Conservation (phyloP, 2,329 filamentous ascomycete species). For the Aspergillus jensenii region DNA sequence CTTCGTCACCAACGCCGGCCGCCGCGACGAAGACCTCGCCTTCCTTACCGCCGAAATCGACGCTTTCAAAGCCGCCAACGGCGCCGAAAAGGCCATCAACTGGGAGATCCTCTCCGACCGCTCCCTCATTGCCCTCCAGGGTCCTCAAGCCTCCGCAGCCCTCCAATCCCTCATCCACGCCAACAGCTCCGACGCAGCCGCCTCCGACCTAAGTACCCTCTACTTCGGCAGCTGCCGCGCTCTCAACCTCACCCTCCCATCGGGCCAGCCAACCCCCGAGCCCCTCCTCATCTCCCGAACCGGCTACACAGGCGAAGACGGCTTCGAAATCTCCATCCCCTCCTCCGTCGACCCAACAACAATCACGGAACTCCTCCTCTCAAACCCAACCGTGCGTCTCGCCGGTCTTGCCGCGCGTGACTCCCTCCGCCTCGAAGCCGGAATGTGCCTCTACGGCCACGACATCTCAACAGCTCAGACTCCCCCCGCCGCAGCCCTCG, state of each 20-base stretch:
- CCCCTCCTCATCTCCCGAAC: conserved; percentile 77
- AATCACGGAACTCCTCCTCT: conserved; percentile 71
- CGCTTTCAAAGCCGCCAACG: conserved; percentile 56
- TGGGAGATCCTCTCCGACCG: conserved; percentile 72
- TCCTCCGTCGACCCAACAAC: conserved; percentile 54
- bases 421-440: conserved; percentile 88
- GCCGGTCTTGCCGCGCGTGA: conserved; percentile 90
- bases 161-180: conserved; percentile 63
- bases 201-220: conserved; percentile 61
- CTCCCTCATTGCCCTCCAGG: conserved; percentile 86
- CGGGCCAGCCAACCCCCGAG: conserved; percentile 51
- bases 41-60: conserved; percentile 73
- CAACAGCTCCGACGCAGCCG: conserved; percentile 37
- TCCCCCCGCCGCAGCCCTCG: conserved; percentile 64
- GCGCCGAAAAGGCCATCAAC: conserved; percentile 51
- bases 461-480: conserved; percentile 81
- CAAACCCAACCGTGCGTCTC: conserved; percentile 67
- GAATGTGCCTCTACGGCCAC: conserved; percentile 99
- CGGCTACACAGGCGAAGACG: conserved; percentile 97
- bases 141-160: conserved; percentile 71
- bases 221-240: conserved; percentile 78
- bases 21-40: conserved; percentile 79
- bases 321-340: conserved; percentile 91
- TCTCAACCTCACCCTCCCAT: conserved; percentile 62
- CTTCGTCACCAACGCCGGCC: conserved; percentile 92